A percentile compares a stretch with the other conserved stretches of the same genome.
phyloP scores from a whole-genome alignment of 768 basidiomycete species.

The Agrocybe praecox region DNA sequence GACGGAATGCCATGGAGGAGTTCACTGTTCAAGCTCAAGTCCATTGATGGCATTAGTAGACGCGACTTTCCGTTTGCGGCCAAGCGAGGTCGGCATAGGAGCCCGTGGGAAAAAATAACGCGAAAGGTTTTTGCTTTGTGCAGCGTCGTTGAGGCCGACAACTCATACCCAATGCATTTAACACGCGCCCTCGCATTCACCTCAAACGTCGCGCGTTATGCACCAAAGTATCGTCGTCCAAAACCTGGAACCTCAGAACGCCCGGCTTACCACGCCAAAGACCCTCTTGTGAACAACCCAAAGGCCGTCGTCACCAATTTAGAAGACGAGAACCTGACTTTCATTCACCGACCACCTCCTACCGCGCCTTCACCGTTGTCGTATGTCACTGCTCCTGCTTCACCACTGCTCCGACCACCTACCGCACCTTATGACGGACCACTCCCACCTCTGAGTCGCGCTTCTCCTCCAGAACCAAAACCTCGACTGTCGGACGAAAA shows the following conservation, averaged over 20 bases:
- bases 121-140: constrained; percentile 12
- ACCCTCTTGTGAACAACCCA: constrained; percentile 57
- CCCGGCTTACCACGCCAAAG: constrained; percentile 59
- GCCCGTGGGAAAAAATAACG: constrained; percentile 15
- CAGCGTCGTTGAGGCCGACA: constrained; percentile 3
- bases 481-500: constrained; percentile 53
- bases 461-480: constrained; percentile 34
- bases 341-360: constrained; percentile 86
- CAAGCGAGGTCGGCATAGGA: too few species aligned
- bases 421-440: constrained; percentile 26
- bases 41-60: constrained; percentile 2
- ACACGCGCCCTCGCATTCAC: constrained; percentile 19
- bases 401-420: constrained; percentile 62
- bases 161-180: constrained; percentile 15
- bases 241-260: constrained; percentile 53
- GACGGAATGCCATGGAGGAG: background rate
- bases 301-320: constrained; percentile 53
- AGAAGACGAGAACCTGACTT: constrained; percentile 62
- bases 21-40: too few species aligned
- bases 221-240: constrained; percentile 49
- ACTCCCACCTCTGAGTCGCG: constrained; percentile 52
- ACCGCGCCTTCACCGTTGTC: constrained; percentile 75
- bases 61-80: background rate
- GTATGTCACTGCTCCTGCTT: constrained; percentile 66
- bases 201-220: constrained; percentile 30